phyloP scores from a whole-genome alignment of 1,139 yeast genomes.

The Sugiyamaella neomexicana region DNA sequence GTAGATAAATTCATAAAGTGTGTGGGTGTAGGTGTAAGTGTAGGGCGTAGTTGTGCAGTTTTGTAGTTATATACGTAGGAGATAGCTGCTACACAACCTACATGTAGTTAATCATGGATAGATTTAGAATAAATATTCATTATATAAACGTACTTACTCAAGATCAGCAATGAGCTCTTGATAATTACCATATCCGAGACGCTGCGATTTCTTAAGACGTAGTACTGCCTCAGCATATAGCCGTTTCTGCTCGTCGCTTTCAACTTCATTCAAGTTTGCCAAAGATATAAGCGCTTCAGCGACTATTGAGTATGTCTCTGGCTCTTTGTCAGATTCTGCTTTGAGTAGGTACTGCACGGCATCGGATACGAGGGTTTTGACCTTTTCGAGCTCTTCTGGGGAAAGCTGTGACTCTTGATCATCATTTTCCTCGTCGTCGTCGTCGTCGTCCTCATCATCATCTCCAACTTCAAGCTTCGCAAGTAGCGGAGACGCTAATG shows the following conservation, averaged over 20 bases:
- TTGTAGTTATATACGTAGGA: too few species aligned
- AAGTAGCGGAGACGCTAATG: constrained; percentile 39
- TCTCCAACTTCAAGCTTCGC: constrained; percentile 37
- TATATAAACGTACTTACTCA: constrained; percentile 14
- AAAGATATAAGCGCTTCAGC: constrained; percentile 83
- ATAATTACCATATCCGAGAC: constrained; percentile 40
- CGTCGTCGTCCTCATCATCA: constrained; percentile 32
- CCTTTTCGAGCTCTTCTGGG: constrained; percentile 51
- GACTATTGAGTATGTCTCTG: constrained; percentile 72
- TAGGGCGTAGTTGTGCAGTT: too few species aligned
- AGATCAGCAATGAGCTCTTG: constrained; percentile 38
- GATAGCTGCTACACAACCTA: too few species aligned
- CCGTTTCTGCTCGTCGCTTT: constrained; percentile 62
- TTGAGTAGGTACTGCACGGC: constrained; percentile 59
- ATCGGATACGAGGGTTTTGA: constrained; percentile 50
- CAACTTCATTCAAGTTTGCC: constrained; percentile 70
- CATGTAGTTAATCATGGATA: too few species aligned
- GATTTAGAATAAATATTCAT: too few species aligned
- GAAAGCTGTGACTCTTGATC: constrained; percentile 48
- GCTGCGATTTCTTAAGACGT: constrained; percentile 38
- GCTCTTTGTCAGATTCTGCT: constrained; percentile 71
- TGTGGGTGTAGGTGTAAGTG: too few species aligned
- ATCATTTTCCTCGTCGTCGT: constrained; percentile 28
- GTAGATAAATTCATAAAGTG: too few species aligned
- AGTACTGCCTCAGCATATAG: constrained; percentile 63